Evolutionary conservation across 2,329 filamentous ascomycete genomes (phyloP), one percentile per base, ranked within the genome.

Genomic region (Ophiostoma novo-ulmi): DNA sequence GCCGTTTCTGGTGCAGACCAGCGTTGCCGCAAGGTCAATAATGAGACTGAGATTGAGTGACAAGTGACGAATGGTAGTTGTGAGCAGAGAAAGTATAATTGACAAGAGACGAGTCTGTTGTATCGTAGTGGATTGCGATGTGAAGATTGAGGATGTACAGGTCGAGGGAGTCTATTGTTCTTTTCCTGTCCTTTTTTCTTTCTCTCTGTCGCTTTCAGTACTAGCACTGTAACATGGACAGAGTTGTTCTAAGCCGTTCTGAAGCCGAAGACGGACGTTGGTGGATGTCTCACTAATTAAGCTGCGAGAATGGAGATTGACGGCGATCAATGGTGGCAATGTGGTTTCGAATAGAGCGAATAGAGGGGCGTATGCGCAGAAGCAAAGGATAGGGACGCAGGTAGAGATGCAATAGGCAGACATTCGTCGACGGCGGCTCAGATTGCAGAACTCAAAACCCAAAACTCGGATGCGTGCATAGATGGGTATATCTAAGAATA

Each of bases 401-500:
- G 44, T 48, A 22, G 61, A 48, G 10, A 58, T 26, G 35, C 48
- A 38, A 44, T 20, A 48, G 61, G 67, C 41, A 52, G 41, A 65
- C 68, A 70, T 70, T 70, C 68, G 70, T 44, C 55, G 64, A 20
- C 39, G 38, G 36, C 36, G 68, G 44, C 67, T 38, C 44, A 48
- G 44, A 48, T 48, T 48, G 44, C 17, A 48, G 44, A 48, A 48
- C 44, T 48, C 44, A 48, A 48, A 48, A 48, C 44, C 44, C 44
- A n/a, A 48, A 48, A 48, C 44, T 48, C 68, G 67, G 64, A 72
- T 41, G 70, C 13, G 20, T 38, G 36, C 65, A 36, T 65, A 8
- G 38, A 26, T 41, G 38, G 14, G 20, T 26, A 35, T 66, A 36
- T 72, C 71, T 68, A 70, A 72, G 69, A 72, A 69, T 70, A 72